A percentile compares a stretch with the other conserved stretches of the same genome.
phyloP scores from a whole-genome alignment of 1,284 basidiomycete species.

The Trametes polyzona region DNA sequence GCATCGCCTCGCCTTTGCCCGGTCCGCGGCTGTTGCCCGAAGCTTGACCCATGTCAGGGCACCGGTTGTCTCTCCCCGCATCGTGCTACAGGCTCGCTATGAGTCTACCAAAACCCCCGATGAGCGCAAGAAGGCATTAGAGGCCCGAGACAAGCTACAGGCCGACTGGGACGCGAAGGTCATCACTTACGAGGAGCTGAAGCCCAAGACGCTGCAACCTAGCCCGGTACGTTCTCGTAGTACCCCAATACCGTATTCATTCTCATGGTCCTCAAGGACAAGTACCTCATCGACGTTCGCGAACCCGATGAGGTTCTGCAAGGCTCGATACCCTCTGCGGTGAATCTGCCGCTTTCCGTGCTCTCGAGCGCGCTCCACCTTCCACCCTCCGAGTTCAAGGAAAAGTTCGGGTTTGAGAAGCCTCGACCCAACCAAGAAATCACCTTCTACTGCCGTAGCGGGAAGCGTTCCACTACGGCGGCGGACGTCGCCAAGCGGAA shows the following conservation, averaged over 20 bases:
- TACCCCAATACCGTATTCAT: background rate
- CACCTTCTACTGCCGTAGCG: conserved; percentile 94
- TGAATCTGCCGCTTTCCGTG: conserved; percentile 89
- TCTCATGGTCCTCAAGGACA: conserved; percentile 51
- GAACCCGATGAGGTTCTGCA: conserved; percentile 93
- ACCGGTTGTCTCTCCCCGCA: conserved; percentile 8
- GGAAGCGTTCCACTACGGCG: conserved; percentile 84
- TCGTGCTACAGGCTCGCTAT: conserved; percentile 35
- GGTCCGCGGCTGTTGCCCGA: conserved; percentile 7
- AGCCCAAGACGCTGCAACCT: conserved; percentile 82
- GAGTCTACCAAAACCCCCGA: conserved; percentile 40
- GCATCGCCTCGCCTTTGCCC: conserved; percentile 27
- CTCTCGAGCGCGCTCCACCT: conserved; percentile 76
- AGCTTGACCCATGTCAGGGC: background rate
- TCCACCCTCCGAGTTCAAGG: conserved; percentile 61
- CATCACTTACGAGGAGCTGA: conserved; percentile 83
- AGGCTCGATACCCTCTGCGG: conserved; percentile 94
- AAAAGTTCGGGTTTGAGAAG: conserved; percentile 85
- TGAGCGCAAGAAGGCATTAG: conserved; percentile 42
- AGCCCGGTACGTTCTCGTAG: conserved; percentile 62
- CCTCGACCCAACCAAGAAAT: conserved; percentile 80
- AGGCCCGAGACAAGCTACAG: conserved; percentile 53
- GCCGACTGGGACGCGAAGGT: conserved; percentile 73
- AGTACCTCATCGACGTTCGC: conserved; percentile 91
- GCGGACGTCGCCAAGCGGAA: conserved; percentile 83